Evolutionary conservation across 805 yeast genomes (phyloP).

Genomic region (Clavispora asparagi): DNA sequence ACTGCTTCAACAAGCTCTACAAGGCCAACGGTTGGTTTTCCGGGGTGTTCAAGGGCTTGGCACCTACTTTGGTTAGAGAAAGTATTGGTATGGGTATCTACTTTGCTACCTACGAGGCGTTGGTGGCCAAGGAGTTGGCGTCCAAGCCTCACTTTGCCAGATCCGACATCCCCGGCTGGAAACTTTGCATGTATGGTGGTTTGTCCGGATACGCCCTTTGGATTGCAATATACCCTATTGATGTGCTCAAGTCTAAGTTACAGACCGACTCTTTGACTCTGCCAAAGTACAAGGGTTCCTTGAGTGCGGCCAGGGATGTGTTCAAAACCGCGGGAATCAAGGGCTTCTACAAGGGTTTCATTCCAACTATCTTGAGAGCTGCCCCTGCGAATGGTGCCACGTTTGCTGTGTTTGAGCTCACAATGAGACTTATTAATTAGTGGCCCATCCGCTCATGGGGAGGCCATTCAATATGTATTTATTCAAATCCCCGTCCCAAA

Average conservation of each 20-base stretch:
- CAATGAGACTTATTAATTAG: slow-evolving; percentile 60
- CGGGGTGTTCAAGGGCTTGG: slow-evolving; percentile 74
- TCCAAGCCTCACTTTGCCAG: slow-evolving; percentile 41
- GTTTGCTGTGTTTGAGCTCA: slow-evolving; percentile 85
- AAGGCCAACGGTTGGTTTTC: slow-evolving; percentile 44
- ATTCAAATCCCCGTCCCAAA: neutral
- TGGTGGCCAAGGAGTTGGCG: slow-evolving; percentile 64
- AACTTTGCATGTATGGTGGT: slow-evolving; percentile 84
- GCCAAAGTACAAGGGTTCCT: slow-evolving; percentile 55
- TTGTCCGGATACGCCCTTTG: slow-evolving; percentile 88
- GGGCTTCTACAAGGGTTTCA: slow-evolving; percentile 87
- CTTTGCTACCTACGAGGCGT: slow-evolving; percentile 85
- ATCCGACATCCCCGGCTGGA: slow-evolving; percentile 80
- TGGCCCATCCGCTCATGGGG: too few species aligned
- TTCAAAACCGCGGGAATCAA: slow-evolving; percentile 55
- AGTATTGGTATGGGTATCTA: slow-evolving; percentile 84
- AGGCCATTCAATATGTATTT: neutral
- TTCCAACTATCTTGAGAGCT: slow-evolving; percentile 91
- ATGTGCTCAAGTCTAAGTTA: slow-evolving; percentile 83
- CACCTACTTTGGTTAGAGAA: slow-evolving; percentile 81
- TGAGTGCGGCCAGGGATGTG: slow-evolving; percentile 55
- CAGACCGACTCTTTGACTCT: slow-evolving; percentile 59
- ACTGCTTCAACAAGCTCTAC: slow-evolving; percentile 57
- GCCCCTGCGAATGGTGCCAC: slow-evolving; percentile 99
- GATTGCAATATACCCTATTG: slow-evolving; percentile 81